These are phyloP conservation scores for Talaromyces liani DNA, from an alignment of 495 filamentous ascomycete genomes.

Conservation along the genomic window DNA sequence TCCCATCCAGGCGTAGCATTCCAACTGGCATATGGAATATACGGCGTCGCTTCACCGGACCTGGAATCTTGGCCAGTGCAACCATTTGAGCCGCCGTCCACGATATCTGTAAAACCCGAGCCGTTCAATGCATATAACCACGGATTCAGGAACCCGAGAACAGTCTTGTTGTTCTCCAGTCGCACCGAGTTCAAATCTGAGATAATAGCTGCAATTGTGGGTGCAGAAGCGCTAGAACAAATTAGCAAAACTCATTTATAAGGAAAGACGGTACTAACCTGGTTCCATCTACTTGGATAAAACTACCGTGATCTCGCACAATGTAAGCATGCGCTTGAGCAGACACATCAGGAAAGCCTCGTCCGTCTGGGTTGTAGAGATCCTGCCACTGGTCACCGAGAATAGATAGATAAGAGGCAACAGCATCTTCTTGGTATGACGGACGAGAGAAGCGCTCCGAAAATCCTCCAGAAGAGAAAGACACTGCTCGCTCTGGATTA, in stretches of 20 bases:
- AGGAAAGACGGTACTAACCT: conserved; percentile 23
- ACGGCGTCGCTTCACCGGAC: conserved; percentile 16
- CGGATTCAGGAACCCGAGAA: conserved; percentile 58
- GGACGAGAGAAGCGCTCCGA: conserved; percentile 60
- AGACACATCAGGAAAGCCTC: conserved; percentile 68
- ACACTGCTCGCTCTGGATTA: conserved; percentile 45
- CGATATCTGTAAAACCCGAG: conserved; percentile 50
- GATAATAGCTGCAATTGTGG: conserved; percentile 47
- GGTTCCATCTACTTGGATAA: conserved; percentile 30
- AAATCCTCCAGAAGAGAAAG: conserved; percentile 64
- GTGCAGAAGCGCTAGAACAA: conserved; percentile 26
- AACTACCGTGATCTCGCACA: conserved; percentile 31
- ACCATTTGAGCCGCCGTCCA: conserved; percentile 44
- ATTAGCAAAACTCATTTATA: background rate
- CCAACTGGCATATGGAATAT: conserved; percentile 50
- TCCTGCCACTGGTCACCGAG: conserved; percentile 32
- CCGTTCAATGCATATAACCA: conserved; percentile 48
- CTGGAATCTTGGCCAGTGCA: conserved; percentile 32
- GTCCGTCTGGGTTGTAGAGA: conserved; percentile 52
- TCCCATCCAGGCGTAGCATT: conserved; percentile 50
- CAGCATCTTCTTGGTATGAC: conserved; percentile 52
- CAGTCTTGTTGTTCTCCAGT: conserved; percentile 34
- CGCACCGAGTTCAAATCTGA: conserved; percentile 53
- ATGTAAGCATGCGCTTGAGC: conserved; percentile 32
- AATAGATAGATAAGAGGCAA: conserved; percentile 45